Conservation (phyloP, 2,329 filamentous ascomycete genomes). For the Lizonia empirigonia region DNA sequence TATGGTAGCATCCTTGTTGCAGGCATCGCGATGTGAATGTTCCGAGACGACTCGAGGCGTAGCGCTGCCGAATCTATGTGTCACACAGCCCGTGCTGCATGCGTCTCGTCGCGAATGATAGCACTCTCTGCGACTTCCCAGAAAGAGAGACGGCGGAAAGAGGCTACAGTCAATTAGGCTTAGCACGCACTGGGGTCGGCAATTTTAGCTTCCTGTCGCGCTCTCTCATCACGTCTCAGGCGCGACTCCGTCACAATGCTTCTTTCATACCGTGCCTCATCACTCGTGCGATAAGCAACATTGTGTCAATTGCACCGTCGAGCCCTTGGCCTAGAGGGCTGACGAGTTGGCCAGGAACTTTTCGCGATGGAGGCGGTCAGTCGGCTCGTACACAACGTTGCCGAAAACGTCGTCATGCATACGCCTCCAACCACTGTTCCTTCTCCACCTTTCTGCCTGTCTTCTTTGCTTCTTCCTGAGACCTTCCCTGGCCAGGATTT, state of each 20-base stretch:
- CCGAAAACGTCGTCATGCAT: conserved; percentile 43
- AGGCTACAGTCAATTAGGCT: conserved; percentile 13
- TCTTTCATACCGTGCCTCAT: background rate
- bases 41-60: conserved; percentile 30
- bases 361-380: conserved; percentile 33
- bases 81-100: conserved; percentile 36
- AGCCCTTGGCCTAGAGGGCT: background rate
- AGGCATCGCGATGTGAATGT: conserved; percentile 30
- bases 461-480: conserved; percentile 29
- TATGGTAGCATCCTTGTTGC: conserved; percentile 50
- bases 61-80: conserved; percentile 31
- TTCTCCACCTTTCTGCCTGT: conserved; percentile 25
- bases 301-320: conserved; percentile 3
- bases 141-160: conserved; percentile 12
- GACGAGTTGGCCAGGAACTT: conserved; percentile 8
- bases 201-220: conserved; percentile 31
- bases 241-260: conserved; percentile 14
- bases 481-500: conserved; percentile 21
- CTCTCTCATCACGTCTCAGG: conserved; percentile 14
- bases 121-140: conserved; percentile 26
- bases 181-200: conserved; percentile 36
- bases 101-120: conserved; percentile 23
- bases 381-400: conserved; percentile 27
- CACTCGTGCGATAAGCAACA: conserved; percentile 6
- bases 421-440: conserved; percentile 36